A percentile compares a stretch with the other conserved stretches of the same genome.
Conservation (phyloP, 306 rosid species). For the Casuarina equisetifolia region DNA sequence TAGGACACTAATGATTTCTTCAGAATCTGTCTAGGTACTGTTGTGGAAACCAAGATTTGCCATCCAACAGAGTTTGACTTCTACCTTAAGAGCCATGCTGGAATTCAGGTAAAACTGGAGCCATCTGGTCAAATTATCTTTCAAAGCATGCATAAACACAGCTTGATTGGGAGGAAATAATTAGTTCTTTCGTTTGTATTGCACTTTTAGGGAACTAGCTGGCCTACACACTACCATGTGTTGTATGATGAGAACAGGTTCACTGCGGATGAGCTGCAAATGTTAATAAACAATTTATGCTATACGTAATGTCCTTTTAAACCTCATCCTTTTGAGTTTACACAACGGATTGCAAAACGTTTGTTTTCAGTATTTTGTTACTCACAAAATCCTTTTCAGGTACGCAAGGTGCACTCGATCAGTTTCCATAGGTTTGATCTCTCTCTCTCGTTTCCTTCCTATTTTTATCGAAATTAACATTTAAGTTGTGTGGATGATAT, state of each 20-base stretch:
- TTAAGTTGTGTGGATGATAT: neutral
- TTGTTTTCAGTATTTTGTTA: neutral
- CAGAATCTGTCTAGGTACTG: slow-evolving; percentile 52
- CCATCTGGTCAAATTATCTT: too few relatives aligned
- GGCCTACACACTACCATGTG: slow-evolving; percentile 50
- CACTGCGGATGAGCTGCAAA: slow-evolving; percentile 37
- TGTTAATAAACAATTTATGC: slow-evolving; percentile 42
- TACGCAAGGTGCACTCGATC: slow-evolving; percentile 55
- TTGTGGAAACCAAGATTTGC: slow-evolving; percentile 62
- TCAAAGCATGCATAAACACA: neutral
- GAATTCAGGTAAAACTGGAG: slow-evolving; percentile 49
- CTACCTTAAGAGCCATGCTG: slow-evolving; percentile 83
- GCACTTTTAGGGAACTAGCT: slow-evolving; percentile 45
- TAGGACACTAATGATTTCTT: neutral
- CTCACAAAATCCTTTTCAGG: slow-evolving; percentile 23
- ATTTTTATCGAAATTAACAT: too few relatives aligned
- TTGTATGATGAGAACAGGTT: slow-evolving; percentile 47
- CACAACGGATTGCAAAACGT: neutral
- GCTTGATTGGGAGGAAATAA: neutral
- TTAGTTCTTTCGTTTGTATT: neutral
- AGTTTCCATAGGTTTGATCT: slow-evolving; percentile 42
- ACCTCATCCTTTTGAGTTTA: neutral
- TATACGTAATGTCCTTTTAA: slow-evolving; percentile 35
- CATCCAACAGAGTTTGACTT: slow-evolving; percentile 74
- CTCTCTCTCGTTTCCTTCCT: neutral